phyloP scores from a whole-genome alignment of 257 asterid genomes.

The Nicotiana attenuata region DNA sequence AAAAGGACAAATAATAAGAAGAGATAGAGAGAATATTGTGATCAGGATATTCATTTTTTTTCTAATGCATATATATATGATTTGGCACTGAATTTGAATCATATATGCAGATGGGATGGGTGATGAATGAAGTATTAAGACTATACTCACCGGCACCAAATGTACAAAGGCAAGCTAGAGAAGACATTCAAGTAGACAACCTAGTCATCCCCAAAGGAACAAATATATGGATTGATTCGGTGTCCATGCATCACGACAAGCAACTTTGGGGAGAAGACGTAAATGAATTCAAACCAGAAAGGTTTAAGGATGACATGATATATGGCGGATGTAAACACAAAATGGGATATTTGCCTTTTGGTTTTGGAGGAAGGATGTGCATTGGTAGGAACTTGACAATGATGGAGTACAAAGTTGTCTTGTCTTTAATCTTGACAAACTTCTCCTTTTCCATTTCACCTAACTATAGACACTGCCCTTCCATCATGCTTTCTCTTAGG shows the following conservation, averaged over 20 bases:
- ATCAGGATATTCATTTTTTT: too few relatives aligned
- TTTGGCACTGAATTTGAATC: neutral
- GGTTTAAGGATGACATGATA: too few relatives aligned
- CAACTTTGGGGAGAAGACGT: too few relatives aligned
- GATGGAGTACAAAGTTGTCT: constrained; percentile 53
- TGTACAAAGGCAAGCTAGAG: constrained; percentile 72
- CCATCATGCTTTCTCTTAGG: too few relatives aligned
- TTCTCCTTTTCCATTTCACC: constrained; percentile 55
- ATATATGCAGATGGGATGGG: constrained; percentile 83
- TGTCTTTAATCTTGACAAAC: too few relatives aligned
- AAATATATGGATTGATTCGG: constrained; percentile 84
- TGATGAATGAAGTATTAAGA: constrained; percentile 72
- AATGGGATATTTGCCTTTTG: constrained; percentile 84
- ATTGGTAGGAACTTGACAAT: constrained; percentile 55
- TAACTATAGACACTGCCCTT: constrained; percentile 39
- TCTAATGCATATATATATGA: neutral
- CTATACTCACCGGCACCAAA: constrained; percentile 79
- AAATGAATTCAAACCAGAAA: too few relatives aligned
- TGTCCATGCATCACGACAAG: constrained; percentile 47
- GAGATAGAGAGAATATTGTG: too few relatives aligned
- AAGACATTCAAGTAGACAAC: constrained; percentile 49
- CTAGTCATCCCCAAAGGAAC: constrained; percentile 58
- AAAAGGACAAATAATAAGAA: too few relatives aligned
- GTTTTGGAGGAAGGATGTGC: constrained; percentile 92
- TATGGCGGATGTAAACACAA: constrained; percentile 70